Conservation (phyloP, 495 filamentous ascomycete genomes). For the Penicillium turbatum region DNA sequence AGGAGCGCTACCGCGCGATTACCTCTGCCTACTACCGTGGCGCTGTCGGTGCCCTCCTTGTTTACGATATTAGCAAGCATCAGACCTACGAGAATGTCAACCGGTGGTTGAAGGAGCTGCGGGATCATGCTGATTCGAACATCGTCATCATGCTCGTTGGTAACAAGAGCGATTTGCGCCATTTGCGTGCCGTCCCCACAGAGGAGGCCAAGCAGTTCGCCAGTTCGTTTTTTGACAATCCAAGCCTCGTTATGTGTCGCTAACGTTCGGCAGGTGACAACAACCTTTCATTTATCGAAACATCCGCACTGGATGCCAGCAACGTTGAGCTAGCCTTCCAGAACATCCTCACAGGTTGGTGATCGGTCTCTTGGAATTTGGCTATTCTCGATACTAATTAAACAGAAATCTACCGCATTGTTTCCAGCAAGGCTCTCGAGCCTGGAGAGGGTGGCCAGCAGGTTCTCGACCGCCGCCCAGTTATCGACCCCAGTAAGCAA, state of each 20-base stretch:
- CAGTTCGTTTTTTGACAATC: constrained; percentile 54
- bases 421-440: constrained; percentile 94
- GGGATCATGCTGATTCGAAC: constrained; percentile 97
- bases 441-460: constrained; percentile 71
- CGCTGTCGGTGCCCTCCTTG: constrained; percentile 92
- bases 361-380: background rate
- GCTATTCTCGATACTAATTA: background rate
- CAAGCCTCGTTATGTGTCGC: background rate
- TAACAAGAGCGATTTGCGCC: constrained; percentile 99
- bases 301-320: constrained; percentile 95
- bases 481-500: constrained; percentile 74
- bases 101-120: constrained; percentile 97
- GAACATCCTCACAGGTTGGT: constrained; percentile 94
- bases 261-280: constrained; percentile 24
- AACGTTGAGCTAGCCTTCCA: constrained; percentile 99
- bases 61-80: constrained; percentile 99
- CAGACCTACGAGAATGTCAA: constrained; percentile 99
- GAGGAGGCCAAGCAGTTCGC: constrained; percentile 98
- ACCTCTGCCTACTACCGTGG: constrained; percentile 98
- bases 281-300: constrained; percentile 74
- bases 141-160: constrained; percentile 99
- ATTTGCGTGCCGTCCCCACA: constrained; percentile 94
- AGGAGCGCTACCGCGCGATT: constrained; percentile 98
- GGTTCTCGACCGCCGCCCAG: constrained; percentile 65
- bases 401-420: constrained; percentile 98